Conservation (phyloP, 2,329 filamentous ascomycete species). For the Talaromyces sp. region DNA sequence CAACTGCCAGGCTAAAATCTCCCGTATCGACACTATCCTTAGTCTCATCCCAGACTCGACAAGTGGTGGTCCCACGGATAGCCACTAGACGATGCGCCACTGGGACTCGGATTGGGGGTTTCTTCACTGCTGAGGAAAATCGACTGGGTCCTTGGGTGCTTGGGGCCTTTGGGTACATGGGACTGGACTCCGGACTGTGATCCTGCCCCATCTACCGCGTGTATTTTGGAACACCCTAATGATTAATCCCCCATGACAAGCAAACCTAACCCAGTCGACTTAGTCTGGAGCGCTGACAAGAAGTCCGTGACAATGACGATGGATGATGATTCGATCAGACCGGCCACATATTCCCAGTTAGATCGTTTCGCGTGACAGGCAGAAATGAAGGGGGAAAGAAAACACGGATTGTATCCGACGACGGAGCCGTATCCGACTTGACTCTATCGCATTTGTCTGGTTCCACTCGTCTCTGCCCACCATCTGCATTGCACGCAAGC, state of each 20-base stretch:
- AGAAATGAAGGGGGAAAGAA: conserved; percentile 1
- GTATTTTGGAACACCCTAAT: conserved; percentile 2
- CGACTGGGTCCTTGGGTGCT: conserved; percentile 3
- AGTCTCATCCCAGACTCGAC: not conserved
- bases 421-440: not conserved
- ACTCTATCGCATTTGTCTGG: conserved; percentile 1
- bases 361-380: conserved; percentile 2
- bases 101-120: conserved; percentile 8
- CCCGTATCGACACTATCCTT: not conserved
- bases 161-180: conserved; percentile 1
- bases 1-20: not conserved
- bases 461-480: not conserved
- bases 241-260: not conserved
- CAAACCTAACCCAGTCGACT: not conserved
- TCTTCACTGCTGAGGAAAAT: conserved; percentile 6
- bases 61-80: not conserved
- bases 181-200: not conserved
- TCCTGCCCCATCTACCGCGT: conserved; percentile 4
- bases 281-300: not conserved
- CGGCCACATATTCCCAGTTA: not conserved
- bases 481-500: not conserved
- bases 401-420: not conserved
- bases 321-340: conserved; percentile 1
- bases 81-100: conserved; percentile 6
- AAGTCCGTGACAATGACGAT: conserved; percentile 2